Percentiles rank a stretch among this genome's conserved stretches.
These are phyloP conservation scores for Penicillium sp. DNA, from an alignment of 2,329 filamentous ascomycete genomes.

Conservation along the genomic window DNA sequence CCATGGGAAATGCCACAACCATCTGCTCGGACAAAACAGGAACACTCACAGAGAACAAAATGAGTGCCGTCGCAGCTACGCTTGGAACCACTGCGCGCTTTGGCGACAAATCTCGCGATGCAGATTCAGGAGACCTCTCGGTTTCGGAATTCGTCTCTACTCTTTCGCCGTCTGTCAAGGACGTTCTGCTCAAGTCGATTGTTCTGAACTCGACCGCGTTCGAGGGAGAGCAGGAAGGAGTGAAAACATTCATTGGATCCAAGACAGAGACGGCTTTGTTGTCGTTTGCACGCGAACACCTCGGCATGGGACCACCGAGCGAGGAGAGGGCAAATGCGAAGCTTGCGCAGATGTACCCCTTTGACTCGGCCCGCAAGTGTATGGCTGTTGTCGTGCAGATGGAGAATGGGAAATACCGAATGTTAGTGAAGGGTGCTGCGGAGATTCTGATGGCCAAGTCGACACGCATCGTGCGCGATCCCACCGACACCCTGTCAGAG, in stretches of 20 bases:
- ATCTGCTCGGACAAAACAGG: slow-evolving; percentile 64
- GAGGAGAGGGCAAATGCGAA: slow-evolving; percentile 59
- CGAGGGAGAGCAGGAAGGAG: slow-evolving; percentile 58
- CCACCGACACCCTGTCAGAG: slow-evolving; percentile 52
- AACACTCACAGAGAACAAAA: slow-evolving; percentile 60
- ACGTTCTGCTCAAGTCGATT: slow-evolving; percentile 59
- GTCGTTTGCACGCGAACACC: slow-evolving; percentile 60
- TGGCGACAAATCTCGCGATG: slow-evolving; percentile 36
- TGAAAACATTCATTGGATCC: slow-evolving; percentile 62
- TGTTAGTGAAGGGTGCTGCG: slow-evolving; percentile 52
- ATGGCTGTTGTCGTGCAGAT: slow-evolving; percentile 61
- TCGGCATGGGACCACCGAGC: slow-evolving; percentile 59
- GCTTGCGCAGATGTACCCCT: slow-evolving; percentile 51
- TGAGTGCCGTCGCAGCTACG: slow-evolving; percentile 56
- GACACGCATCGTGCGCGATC: slow-evolving; percentile 54
- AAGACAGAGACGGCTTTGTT: slow-evolving; percentile 73
- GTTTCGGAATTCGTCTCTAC: slow-evolving; percentile 51
- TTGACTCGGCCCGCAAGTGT: slow-evolving; percentile 64
- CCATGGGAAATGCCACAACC: slow-evolving; percentile 60
- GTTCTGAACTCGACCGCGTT: slow-evolving; percentile 66
- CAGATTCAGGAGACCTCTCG: slow-evolving; percentile 43
- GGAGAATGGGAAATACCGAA: slow-evolving; percentile 51
- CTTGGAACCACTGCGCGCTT: slow-evolving; percentile 47
- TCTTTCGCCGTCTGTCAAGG: slow-evolving; percentile 50
- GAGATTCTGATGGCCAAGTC: slow-evolving; percentile 48